phyloP scores from a whole-genome alignment of 129 eudicot species.

The Tagetes patula region DNA sequence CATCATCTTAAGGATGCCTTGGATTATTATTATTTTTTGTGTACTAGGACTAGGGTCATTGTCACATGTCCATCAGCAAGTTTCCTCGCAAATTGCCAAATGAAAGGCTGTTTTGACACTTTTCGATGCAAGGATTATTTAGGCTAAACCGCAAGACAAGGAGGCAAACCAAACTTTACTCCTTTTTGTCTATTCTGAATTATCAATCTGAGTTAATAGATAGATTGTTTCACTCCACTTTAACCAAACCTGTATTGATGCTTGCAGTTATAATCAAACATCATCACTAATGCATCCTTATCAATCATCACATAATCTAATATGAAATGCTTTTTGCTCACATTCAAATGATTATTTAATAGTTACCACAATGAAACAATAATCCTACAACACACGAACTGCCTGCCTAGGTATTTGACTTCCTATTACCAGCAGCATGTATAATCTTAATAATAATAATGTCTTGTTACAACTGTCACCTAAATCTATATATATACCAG shows the following conservation, averaged over 20 bases:
- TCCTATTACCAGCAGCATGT: slow-evolving; percentile 22
- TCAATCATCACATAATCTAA: not conserved
- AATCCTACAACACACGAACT: slow-evolving; percentile 16
- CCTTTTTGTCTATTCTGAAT: too few species aligned
- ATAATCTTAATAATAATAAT: slow-evolving; percentile 1
- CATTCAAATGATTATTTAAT: slow-evolving; percentile 27
- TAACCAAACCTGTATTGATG: not conserved
- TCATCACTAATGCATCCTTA: not conserved
- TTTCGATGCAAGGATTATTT: too few species aligned
- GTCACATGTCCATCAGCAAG: too few species aligned
- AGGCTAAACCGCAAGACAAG: too few species aligned
- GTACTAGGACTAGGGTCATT: too few species aligned
- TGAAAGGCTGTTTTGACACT: too few species aligned
- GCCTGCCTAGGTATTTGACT: slow-evolving; percentile 23
- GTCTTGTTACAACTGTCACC: slow-evolving; percentile 24
- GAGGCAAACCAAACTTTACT: too few species aligned
- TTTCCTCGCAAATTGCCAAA: too few species aligned
- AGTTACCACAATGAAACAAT: slow-evolving; percentile 21
- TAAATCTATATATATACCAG: slow-evolving; percentile 23
- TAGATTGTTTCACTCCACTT: not conserved
- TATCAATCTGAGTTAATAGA: too few species aligned
- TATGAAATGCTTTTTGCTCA: slow-evolving; percentile 9
- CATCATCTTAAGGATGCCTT: too few species aligned
- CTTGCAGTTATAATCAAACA: not conserved
- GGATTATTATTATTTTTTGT: too few species aligned